Percentiles rank a stretch among this genome's conserved stretches.
Evolutionary conservation across 1,284 basidiomycete genomes (phyloP).

Genomic region (Malassezia equina): DNA sequence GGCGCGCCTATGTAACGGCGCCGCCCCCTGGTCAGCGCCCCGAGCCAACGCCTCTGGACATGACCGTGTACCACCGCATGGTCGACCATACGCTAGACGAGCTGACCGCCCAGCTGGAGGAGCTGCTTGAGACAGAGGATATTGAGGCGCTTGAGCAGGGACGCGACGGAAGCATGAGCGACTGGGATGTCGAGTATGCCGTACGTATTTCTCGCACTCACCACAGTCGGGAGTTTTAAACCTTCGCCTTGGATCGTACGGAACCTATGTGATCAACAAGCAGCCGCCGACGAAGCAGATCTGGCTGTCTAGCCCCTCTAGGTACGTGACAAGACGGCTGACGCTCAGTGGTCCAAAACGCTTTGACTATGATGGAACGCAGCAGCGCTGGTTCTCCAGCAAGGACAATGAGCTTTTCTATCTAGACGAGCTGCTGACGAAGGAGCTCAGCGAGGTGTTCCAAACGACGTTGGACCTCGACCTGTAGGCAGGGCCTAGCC

Average conservation of each 20-base stretch:
- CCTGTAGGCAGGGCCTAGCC: background rate
- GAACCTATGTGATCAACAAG: constrained; percentile 99
- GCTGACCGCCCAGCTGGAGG: constrained; percentile 69
- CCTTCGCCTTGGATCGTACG: constrained; percentile 66
- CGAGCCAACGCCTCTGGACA: background rate
- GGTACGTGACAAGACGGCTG: constrained; percentile 22
- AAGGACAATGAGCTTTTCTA: constrained; percentile 32
- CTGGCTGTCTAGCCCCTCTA: constrained; percentile 78
- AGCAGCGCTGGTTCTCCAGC: constrained; percentile 33
- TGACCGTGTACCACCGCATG: constrained; percentile 58
- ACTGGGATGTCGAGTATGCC: constrained; percentile 84
- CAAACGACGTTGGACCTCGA: constrained; percentile 20
- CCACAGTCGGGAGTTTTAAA: constrained; percentile 77
- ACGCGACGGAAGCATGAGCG: constrained; percentile 19
- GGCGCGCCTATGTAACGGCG: background rate
- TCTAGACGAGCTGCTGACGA: constrained; percentile 28
- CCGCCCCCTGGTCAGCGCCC: background rate
- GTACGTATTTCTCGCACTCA: constrained; percentile 54
- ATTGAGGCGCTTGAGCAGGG: constrained; percentile 22
- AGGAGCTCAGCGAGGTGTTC: constrained; percentile 33
- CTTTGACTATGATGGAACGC: constrained; percentile 37
- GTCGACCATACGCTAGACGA: constrained; percentile 73
- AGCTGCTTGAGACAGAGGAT: constrained; percentile 59
- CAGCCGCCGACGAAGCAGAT: constrained; percentile 98
- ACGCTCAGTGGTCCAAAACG: constrained; percentile 38